Evolutionary conservation across 108 stramenopile species (phyloP), one percentile per base, ranked within the genome.

Genomic region (Discostella pseudostelligera): DNA sequence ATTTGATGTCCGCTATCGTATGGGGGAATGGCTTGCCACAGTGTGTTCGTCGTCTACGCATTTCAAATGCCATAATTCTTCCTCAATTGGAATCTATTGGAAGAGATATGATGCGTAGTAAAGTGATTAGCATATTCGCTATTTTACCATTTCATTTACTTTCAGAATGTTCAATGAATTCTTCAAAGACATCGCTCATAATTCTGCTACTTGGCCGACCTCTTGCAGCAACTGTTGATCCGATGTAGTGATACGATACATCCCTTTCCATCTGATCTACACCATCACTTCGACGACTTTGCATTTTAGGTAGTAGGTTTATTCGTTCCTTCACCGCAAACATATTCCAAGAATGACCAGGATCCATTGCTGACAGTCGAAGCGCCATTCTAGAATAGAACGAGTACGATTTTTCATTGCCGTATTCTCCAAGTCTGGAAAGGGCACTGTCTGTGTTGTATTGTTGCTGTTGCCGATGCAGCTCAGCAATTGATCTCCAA

Each of bases 311-410:
- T 35, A 24, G 24, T 0, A 19, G 22, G 25, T 61, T 49, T 42
- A 50, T 20, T 32, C 40, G 59, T 39, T 76, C 71, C 54, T 78
- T 62, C 0, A 82, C 83, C 11, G 72, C 86, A 72, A 77, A 87
- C 14, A 87, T 61, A 63, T 84, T 70, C 83, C 83, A 88, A 3
- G 54, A 22, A 47, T 85, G 87, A 11, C 72, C 81, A 29, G 48
- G 35, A 39, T 83, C 75, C 83, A 89, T 83, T 13, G 83, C 63
- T 9, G 84, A 79, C 35, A 86, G 85, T 2, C 47, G 74, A 67
- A 86, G 36, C 37, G 80, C 77, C 22, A 89, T 51, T 59, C 74
- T 58, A 0, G 80, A 78, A 49, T 78, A 76, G 57, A 62, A 72
- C 6, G 66, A 62, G 40, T 63, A 69, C 19, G 28, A 28, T 8